A percentile compares a stretch with the other conserved stretches of the same genome.
These are phyloP conservation scores for Trametopsis cervina DNA, from an alignment of 768 basidiomycete species.

Conservation along the genomic window DNA sequence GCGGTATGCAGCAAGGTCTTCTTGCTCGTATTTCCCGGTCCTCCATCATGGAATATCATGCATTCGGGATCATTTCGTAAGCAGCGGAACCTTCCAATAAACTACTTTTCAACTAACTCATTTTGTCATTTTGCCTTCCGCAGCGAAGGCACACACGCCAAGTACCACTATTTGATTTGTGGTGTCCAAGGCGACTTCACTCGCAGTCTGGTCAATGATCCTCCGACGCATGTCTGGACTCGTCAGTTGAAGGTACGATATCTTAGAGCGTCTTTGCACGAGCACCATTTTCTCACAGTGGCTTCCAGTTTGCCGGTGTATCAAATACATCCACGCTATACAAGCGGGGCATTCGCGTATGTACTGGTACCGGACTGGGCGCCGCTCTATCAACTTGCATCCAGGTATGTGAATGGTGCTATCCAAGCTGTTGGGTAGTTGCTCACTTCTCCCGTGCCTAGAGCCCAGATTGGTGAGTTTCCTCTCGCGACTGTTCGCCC, in stretches of 20 bases:
- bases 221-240: constrained; percentile 35
- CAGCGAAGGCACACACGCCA: constrained; percentile 33
- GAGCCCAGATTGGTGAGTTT: constrained; percentile 28
- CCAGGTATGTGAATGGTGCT: constrained; percentile 20
- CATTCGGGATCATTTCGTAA: constrained; percentile 36
- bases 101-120: neutral
- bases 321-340: constrained; percentile 37
- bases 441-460: constrained; percentile 15
- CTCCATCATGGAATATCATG: constrained; percentile 38
- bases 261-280: neutral
- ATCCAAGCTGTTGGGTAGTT: neutral
- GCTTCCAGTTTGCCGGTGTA: constrained; percentile 32
- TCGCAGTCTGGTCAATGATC: constrained; percentile 32
- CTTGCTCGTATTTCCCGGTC: constrained; percentile 34
- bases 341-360: constrained; percentile 37
- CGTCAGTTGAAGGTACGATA: constrained; percentile 33
- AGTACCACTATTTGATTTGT: constrained; percentile 38
- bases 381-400: constrained; percentile 37
- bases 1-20: constrained; percentile 41
- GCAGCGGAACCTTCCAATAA: constrained; percentile 1
- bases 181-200: constrained; percentile 43
- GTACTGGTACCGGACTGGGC: constrained; percentile 40
- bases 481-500: neutral
- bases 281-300: neutral
- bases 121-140: neutral